Conservation (phyloP, 768 basidiomycete species). For the Tremella yokohamensis region DNA sequence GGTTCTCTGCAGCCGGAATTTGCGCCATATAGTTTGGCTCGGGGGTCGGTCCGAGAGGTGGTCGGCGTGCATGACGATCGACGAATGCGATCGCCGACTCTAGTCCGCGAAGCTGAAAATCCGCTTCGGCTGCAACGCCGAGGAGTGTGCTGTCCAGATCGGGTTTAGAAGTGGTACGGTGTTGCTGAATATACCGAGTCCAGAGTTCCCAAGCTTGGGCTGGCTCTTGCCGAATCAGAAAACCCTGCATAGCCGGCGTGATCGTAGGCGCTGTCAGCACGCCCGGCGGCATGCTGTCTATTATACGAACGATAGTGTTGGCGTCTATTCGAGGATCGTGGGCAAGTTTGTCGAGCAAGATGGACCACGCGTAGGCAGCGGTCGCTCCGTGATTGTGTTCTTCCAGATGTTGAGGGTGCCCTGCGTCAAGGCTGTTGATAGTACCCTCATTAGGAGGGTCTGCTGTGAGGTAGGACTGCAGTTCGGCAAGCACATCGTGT, state of each 20-base stretch:
- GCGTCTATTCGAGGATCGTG: slow-evolving; percentile 7
- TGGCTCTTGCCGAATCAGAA: slow-evolving; percentile 16
- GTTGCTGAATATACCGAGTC: no score
- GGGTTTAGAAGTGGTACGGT: background rate
- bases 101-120: slow-evolving; percentile 8
- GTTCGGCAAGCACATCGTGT: background rate
- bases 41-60: background rate
- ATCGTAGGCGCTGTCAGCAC: slow-evolving; percentile 18
- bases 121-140: slow-evolving; percentile 21
- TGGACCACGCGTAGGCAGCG: slow-evolving; percentile 30
- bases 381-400: no score
- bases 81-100: slow-evolving; percentile 26
- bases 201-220: slow-evolving; percentile 27
- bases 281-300: slow-evolving; percentile 10
- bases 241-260: slow-evolving; percentile 31
- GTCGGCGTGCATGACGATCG: slow-evolving; percentile 27
- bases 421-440: no score
- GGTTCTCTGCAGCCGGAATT: no score
- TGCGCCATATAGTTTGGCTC: background rate
- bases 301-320: slow-evolving; percentile 17
- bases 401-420: background rate
- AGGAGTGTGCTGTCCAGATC: slow-evolving; percentile 24
- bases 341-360: slow-evolving; percentile 13
- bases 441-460: no score
- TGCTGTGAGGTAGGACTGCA: slow-evolving; percentile 4